Base-by-base conservation (phyloP, 352 stramenopile genomes). In the Albugo candida region DNA sequence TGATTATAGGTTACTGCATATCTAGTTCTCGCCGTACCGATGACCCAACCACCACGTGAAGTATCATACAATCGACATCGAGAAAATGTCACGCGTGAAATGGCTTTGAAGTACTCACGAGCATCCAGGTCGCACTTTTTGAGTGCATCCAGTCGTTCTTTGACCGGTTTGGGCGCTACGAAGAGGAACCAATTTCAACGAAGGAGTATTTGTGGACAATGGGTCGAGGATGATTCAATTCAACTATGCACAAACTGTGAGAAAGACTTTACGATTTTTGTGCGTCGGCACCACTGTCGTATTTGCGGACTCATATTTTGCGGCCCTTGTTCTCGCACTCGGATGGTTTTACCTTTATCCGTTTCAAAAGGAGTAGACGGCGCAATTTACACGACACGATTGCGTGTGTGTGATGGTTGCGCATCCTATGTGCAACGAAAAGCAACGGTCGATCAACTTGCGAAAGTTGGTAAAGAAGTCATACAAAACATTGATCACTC, bases 221-320 rank as follows among this genome's bases (percentile, higher is more conserved):
- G 75, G 75, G 60, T 79, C 18, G 65, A 81, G 17, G 75, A 87
- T 49, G 52, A 55, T 21, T 61, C 64, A 16, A 64, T 58, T 51
- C 57, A 59, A 21, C 65, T 47, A 13, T 88, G 76, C 58, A 55
- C 49, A 52, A 81, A 84, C 56, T 88, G 75, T 55, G 67, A 74
- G 53, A 64, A 67, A 24, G 45, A 19, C 5, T 88, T 88, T 48
- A 79, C 75, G 45, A 58, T 88, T 20, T 64, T 83, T 38, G 80
- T 82, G 57, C 70, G 75, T 2, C 70, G 75, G 20, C 75, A 88
- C 52, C 75, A 88, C 62, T 88, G 75, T 58, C 75, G 75, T 46
- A 72, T 83, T 42, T 88, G 75, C 44, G 75, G 75, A 27, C 55
- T 85, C 54, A 81, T 88, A 43, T 88, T 88, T 59, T 88, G 75